Evolutionary conservation across 768 basidiomycete genomes (phyloP).

Genomic region (Gymnopilus junonius): DNA sequence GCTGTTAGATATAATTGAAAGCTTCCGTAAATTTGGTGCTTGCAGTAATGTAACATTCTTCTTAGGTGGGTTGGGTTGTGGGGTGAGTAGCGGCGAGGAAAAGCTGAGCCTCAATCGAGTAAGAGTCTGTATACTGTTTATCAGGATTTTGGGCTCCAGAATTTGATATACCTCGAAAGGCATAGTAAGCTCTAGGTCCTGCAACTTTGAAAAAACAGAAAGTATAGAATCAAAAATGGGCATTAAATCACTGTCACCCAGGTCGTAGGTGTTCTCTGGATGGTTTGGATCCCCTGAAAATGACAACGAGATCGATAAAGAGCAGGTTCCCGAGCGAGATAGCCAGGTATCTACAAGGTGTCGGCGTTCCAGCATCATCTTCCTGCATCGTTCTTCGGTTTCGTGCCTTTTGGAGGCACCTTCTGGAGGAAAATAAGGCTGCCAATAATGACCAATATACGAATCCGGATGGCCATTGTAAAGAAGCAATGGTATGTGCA

Average conservation of each 20-base stretch:
- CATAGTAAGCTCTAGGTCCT: background rate
- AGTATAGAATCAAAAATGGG: background rate
- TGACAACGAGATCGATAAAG: constrained; percentile 3
- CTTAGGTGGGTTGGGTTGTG: background rate
- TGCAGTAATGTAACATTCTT: background rate
- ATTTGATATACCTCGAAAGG: background rate
- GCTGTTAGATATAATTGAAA: background rate
- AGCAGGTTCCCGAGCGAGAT: background rate
- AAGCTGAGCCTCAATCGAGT: background rate
- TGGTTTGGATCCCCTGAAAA: background rate
- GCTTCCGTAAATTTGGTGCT: background rate
- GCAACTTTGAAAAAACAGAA: background rate
- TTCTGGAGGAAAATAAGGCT: background rate
- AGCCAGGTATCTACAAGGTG: background rate
- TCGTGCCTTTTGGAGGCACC: background rate
- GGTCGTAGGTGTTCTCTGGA: background rate
- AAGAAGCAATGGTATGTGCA: background rate
- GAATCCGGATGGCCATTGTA: background rate
- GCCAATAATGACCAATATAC: background rate
- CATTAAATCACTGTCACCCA: background rate
- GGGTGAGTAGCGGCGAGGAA: background rate
- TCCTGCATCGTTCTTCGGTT: background rate
- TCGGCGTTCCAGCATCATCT: background rate
- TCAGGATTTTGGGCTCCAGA: background rate
- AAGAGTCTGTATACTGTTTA: background rate